Conservation (phyloP, 805 yeast genomes). For the Helenozyma baotianmanensis region DNA sequence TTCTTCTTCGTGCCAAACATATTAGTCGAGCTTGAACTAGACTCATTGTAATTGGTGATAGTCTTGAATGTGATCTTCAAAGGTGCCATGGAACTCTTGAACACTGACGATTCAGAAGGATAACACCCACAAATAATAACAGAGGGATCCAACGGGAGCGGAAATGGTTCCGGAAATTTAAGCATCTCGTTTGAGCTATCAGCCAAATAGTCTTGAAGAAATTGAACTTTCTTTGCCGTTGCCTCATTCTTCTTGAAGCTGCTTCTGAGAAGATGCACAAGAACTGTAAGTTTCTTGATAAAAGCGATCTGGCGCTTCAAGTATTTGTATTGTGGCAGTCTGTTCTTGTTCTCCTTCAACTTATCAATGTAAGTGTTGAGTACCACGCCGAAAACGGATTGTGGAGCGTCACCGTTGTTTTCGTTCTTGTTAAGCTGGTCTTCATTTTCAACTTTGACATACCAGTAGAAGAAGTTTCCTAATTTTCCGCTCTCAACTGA, state of each 20-base stretch:
- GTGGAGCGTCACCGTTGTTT: too few species aligned
- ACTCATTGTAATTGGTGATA: constrained; percentile 17
- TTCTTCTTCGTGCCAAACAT: constrained; percentile 29
- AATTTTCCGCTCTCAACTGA: constrained; percentile 61
- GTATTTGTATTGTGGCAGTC: constrained; percentile 32
- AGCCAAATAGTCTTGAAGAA: constrained; percentile 51
- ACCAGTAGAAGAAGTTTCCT: constrained; percentile 89
- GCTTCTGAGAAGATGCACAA: constrained; percentile 60
- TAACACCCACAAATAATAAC: constrained; percentile 68
- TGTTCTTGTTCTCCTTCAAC: constrained; percentile 24
- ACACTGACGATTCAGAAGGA: constrained; percentile 78
- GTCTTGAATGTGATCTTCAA: constrained; percentile 76
- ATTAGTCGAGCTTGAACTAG: constrained; percentile 20
- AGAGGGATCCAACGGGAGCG: constrained; percentile 81
- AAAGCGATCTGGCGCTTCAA: constrained; percentile 64
- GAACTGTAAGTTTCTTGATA: constrained; percentile 56
- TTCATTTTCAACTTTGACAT: constrained; percentile 79
- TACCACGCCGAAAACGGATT: constrained; percentile 30
- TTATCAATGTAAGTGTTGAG: constrained; percentile 40
- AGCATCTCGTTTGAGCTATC: constrained; percentile 42
- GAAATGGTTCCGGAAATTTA: constrained; percentile 51
- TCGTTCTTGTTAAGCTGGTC: constrained; percentile 40
- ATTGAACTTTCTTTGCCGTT: constrained; percentile 70
- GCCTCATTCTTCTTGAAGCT: constrained; percentile 60
- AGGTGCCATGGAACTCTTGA: constrained; percentile 89